phyloP scores from a whole-genome alignment of 2,329 filamentous ascomycete genomes.

The Cladosporium sp. region DNA sequence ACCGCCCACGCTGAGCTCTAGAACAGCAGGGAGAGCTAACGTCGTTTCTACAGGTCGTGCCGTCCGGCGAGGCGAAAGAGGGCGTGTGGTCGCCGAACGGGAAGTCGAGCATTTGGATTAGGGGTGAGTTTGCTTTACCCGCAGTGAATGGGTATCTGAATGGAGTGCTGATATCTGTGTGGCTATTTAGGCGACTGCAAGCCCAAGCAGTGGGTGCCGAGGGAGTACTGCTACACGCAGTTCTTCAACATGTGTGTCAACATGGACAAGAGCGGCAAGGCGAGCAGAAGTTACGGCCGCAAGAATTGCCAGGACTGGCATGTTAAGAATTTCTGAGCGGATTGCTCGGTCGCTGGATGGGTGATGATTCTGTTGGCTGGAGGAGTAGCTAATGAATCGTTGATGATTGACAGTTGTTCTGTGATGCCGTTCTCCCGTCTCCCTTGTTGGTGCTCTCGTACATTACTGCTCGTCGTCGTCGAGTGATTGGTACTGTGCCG shows the following conservation, averaged over 20 bases:
- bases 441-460: too few species aligned
- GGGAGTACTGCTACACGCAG: constrained; percentile 17
- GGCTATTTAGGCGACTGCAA: constrained; percentile 6
- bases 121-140: background rate
- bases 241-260: constrained; percentile 17
- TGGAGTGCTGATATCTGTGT: too few species aligned
- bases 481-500: too few species aligned
- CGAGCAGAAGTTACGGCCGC: constrained; percentile 6
- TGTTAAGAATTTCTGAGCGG: constrained; percentile 6
- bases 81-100: background rate
- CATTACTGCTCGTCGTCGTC: too few species aligned
- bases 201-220: constrained; percentile 17
- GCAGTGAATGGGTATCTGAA: background rate
- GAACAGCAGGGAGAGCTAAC: background rate
- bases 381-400: too few species aligned
- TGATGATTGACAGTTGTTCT: too few species aligned
- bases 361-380: background rate
- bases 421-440: too few species aligned
- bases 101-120: constrained; percentile 3
- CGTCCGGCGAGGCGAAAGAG: background rate
- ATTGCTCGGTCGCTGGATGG: background rate
- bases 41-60: background rate
- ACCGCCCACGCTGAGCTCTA: background rate
- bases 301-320: constrained; percentile 15
- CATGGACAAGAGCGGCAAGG: constrained; percentile 6